Base-by-base conservation (phyloP, 2,329 filamentous ascomycete species). In the Rugonectria rugulosa region DNA sequence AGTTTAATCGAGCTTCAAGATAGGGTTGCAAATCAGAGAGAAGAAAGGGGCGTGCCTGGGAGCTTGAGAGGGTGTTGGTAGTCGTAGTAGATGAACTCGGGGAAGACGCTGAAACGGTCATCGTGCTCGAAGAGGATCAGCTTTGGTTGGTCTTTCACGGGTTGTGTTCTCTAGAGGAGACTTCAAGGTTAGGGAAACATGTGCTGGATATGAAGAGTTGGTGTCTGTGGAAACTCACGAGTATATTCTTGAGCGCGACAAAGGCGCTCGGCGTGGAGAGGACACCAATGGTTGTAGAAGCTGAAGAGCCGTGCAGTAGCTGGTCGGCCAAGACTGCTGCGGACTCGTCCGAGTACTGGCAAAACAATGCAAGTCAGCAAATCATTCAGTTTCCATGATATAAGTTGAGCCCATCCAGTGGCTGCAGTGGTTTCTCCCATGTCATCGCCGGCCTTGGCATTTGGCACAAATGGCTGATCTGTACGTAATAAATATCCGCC, bases 211-310 rank as follows among this genome's bases (percentile, higher is more conserved):
- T n/a, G n/a, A n/a, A n/a, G n/a, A n/a, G n/a, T n/a, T n/a, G n/a
- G n/a, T n/a, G n/a, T n/a, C n/a, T n/a, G n/a, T n/a, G n/a, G n/a
- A n/a, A 44, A 55, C 79, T 68, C 67, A 88, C 86, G 64, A 89
- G 67, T 14, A 90, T 72, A 63, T 92, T 92, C 72, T 89, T 90
- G 48, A 93, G 67, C 43, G 88, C 87, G 17, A 94, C 82, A 72
- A 93, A 94, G 1, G 88, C 88, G 70, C 88, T 92, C 9, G 90
- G 90, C 11, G 89, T 83, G 21, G 88, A 92, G 6, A 94, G 81
- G 3, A 92, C 82, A 4, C 83, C 89, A 62, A 94, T 86, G 3
- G 75, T 79, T 24, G 81, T 85, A 9, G 82, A 77, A 3, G 78
- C 72, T 2, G 80, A 84, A 2, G 84, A 80, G 42, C 80, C 87